These are phyloP conservation scores for Thalia dealbata DNA, from an alignment of 176 grass and related monocot species.

Conservation along the genomic window DNA sequence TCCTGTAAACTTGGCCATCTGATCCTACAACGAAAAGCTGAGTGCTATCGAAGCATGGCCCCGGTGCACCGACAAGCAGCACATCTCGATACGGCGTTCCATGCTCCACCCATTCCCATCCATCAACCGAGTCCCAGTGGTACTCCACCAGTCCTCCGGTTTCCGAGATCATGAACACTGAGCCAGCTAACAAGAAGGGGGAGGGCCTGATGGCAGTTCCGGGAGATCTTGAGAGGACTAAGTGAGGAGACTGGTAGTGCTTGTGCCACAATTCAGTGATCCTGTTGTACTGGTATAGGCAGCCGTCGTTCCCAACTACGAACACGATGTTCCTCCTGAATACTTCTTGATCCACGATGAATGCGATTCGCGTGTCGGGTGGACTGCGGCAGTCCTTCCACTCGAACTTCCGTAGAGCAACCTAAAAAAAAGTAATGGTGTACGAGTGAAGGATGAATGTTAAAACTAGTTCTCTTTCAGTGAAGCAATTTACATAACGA, in stretches of 20 bases:
- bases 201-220: constrained; percentile 75
- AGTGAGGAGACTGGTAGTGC: constrained; percentile 87
- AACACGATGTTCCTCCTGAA: constrained; percentile 78
- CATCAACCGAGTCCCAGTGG: constrained; percentile 51
- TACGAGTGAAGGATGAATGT: neutral
- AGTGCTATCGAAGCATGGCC: constrained; percentile 59
- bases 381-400: constrained; percentile 91
- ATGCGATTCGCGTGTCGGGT: constrained; percentile 68
- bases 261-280: constrained; percentile 90
- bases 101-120: constrained; percentile 97
- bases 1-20: constrained; percentile 66
- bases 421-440: constrained; percentile 27
- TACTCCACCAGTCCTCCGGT: constrained; percentile 81
- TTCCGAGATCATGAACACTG: constrained; percentile 84
- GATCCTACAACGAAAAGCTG: constrained; percentile 77
- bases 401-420: constrained; percentile 64
- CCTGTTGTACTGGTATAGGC: constrained; percentile 87
- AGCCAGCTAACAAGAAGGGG: constrained; percentile 39
- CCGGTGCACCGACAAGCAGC: constrained; percentile 52
- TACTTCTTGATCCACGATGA: constrained; percentile 82
- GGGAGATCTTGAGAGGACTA: constrained; percentile 58
- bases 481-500: too few relatives aligned
- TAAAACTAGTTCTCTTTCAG: neutral
- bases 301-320: constrained; percentile 48
- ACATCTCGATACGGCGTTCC: constrained; percentile 63